Conservation (phyloP, 345 rosid genomes). For the Brassica napus region Da-Ae NC_063446.1:21929001-21929500, state of each 20-base stretch:
- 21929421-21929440: slow-evolving; percentile 12
- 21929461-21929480: slow-evolving; percentile 32
- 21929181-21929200: slow-evolving; percentile 84
- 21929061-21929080: slow-evolving; percentile 67
- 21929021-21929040: slow-evolving; percentile 83
- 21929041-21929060: slow-evolving; percentile 58
- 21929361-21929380: slow-evolving; percentile 15
- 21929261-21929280: slow-evolving; percentile 86
- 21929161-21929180: slow-evolving; percentile 76
- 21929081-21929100: slow-evolving; percentile 83
- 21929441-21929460: slow-evolving; percentile 26
- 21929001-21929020: slow-evolving; percentile 79
- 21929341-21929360: slow-evolving; percentile 55
- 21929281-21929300: slow-evolving; percentile 79
- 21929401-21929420: slow-evolving; percentile 5
- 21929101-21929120: slow-evolving; percentile 67
- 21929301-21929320: slow-evolving; percentile 62
- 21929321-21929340: slow-evolving; percentile 65
- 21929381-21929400: slow-evolving; percentile 16
- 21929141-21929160: slow-evolving; percentile 65
- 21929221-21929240: slow-evolving; percentile 76
- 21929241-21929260: slow-evolving; percentile 72
- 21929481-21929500: not conserved
- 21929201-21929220: slow-evolving; percentile 75
- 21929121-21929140: slow-evolving; percentile 72